Evolutionary conservation across 768 basidiomycete genomes (phyloP).

Genomic region (Amanita polypyramis): DNA sequence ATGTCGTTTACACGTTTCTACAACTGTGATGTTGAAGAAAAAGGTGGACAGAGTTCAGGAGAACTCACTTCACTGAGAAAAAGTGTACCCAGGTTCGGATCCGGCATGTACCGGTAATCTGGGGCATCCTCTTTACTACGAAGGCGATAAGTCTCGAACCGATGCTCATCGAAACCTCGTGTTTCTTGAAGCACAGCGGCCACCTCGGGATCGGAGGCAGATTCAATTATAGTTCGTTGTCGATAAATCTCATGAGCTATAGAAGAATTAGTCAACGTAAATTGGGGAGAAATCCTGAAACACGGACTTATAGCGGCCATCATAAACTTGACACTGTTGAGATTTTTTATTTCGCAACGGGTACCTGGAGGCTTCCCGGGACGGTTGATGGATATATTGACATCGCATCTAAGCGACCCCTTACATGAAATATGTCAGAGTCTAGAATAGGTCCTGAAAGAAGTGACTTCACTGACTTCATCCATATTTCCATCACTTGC

Average conservation of each 20-base stretch:
- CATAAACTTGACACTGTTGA: constrained; percentile 85
- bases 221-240: constrained; percentile 50
- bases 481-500: constrained; percentile 98
- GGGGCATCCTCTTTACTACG: constrained; percentile 90
- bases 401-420: constrained; percentile 93
- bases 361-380: constrained; percentile 56
- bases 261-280: neutral
- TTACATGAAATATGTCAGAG: constrained; percentile 18
- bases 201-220: constrained; percentile 19
- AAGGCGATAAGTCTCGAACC: constrained; percentile 70
- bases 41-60: neutral
- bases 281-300: neutral
- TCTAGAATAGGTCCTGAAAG: neutral
- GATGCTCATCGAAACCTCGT: constrained; percentile 78
- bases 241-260: constrained; percentile 74
- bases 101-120: constrained; percentile 98
- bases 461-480: constrained; percentile 39
- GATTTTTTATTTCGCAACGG: constrained; percentile 93
- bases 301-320: constrained; percentile 72
- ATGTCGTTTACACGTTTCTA: constrained; percentile 57
- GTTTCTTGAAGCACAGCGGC: constrained; percentile 71
- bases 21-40: neutral
- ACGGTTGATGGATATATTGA: constrained; percentile 86
- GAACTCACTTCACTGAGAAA: constrained; percentile 37
- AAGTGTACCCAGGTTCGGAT: constrained; percentile 81